These are phyloP conservation scores for Fusarium sp. DNA, from an alignment of 2,329 filamentous ascomycete genomes.

Conservation along the genomic window DNA sequence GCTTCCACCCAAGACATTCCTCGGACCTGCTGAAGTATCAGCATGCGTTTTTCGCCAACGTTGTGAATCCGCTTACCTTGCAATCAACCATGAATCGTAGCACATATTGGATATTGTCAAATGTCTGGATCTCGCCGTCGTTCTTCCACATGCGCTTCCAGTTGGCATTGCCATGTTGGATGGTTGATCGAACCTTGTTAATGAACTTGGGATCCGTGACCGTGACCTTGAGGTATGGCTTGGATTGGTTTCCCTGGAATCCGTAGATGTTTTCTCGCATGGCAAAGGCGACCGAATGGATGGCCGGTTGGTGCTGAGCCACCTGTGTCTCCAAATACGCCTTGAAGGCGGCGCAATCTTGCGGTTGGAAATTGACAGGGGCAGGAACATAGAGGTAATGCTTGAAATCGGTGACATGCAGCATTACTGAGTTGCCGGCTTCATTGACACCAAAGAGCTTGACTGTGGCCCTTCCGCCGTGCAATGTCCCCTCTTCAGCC, in stretches of 20 bases:
- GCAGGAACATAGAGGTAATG: conserved; percentile 97
- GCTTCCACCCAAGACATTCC: conserved; percentile 99
- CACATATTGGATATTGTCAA: conserved; percentile 96
- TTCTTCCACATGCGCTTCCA: conserved; percentile 91
- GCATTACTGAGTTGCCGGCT: conserved; percentile 87
- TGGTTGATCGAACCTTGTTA: conserved; percentile 76
- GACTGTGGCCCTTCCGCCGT: conserved; percentile 81
- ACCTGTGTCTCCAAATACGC: conserved; percentile 83
- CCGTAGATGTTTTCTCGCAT: conserved; percentile 93
- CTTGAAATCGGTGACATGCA: conserved; percentile 95
- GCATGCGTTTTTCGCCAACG: not conserved
- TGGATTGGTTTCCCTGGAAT: conserved; percentile 93
- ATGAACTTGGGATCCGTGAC: conserved; percentile 91
- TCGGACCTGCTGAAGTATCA: conserved; percentile 68
- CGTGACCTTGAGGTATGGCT: conserved; percentile 92
- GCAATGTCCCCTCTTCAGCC: conserved; percentile 86
- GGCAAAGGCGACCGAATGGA: conserved; percentile 84
- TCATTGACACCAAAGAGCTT: conserved; percentile 94
- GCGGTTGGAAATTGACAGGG: conserved; percentile 81
- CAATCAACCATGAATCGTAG: conserved; percentile 98
- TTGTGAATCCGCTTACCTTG: conserved; percentile 66
- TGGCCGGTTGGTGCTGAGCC: conserved; percentile 77
- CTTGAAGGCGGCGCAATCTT: conserved; percentile 83
- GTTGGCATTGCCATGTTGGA: conserved; percentile 83
- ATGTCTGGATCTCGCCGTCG: conserved; percentile 82